Evolutionary conservation across 2,329 filamentous ascomycete genomes (phyloP).

Genomic region (Magnaporthiopsis incrustans): DNA sequence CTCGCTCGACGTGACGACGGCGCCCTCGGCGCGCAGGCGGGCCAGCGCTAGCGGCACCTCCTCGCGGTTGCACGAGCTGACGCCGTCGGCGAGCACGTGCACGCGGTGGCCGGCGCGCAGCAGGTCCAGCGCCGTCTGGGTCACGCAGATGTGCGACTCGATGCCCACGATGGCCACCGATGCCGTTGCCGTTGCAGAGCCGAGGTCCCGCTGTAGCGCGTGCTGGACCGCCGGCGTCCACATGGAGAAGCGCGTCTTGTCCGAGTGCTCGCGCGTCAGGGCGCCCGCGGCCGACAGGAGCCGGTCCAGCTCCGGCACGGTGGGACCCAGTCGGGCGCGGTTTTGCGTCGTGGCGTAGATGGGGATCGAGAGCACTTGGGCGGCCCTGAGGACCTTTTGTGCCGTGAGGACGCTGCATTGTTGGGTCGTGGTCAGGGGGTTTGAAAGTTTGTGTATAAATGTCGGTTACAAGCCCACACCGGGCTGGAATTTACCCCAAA

Average conservation of each 20-base stretch:
- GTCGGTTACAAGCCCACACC: too few species aligned
- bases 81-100: constrained; percentile 81
- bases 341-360: constrained; percentile 84
- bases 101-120: constrained; percentile 68
- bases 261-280: constrained; percentile 42
- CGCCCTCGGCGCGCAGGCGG: constrained; percentile 67
- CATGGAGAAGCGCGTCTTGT: constrained; percentile 94
- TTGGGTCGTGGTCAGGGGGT: neutral
- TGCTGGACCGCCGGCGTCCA: constrained; percentile 57
- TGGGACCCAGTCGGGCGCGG: constrained; percentile 67
- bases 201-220: constrained; percentile 19
- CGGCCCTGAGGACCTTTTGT: constrained; percentile 60
- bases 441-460: too few species aligned
- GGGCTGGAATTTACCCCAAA: neutral
- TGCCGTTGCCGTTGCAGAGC: constrained; percentile 12
- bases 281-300: constrained; percentile 43
- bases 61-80: constrained; percentile 76
- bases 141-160: constrained; percentile 89
- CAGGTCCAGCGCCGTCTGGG: constrained; percentile 82
- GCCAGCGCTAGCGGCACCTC: constrained; percentile 75
- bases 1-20: constrained; percentile 78
- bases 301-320: constrained; percentile 61
- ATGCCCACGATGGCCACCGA: constrained; percentile 76
- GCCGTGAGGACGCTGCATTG: constrained; percentile 53
- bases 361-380: constrained; percentile 61